A percentile compares a stretch with the other conserved stretches of the same genome.
Conservation (phyloP, 1,284 basidiomycete species). For the Rhodotorula sp. region DNA sequence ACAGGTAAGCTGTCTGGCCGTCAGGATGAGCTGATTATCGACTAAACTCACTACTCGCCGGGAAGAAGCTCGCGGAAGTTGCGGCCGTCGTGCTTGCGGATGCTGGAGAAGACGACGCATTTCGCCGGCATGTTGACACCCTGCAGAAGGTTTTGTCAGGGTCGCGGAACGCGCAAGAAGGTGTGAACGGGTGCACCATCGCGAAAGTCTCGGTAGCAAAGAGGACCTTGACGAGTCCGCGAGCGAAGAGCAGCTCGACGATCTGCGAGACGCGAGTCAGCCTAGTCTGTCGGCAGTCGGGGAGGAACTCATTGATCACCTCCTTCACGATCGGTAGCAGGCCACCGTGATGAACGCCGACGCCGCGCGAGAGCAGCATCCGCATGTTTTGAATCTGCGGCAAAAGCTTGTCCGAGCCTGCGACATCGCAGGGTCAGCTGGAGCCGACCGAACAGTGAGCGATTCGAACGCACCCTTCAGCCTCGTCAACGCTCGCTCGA, state of each 20-base stretch:
- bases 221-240: constrained; percentile 92
- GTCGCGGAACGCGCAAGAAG: background rate
- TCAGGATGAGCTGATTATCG: no score
- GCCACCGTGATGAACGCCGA: constrained; percentile 97
- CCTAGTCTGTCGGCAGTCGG: no score
- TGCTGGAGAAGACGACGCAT: constrained; percentile 93
- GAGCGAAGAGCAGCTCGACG: constrained; percentile 93
- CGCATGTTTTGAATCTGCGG: constrained; percentile 93
- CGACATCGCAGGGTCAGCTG: background rate
- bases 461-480: constrained; percentile 67
- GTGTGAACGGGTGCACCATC: constrained; percentile 72
- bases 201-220: constrained; percentile 99
- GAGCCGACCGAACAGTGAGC: background rate
- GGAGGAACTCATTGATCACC: constrained; percentile 51
- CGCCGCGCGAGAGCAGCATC: constrained; percentile 83
- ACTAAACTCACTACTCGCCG: constrained; percentile 46
- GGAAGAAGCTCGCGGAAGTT: constrained; percentile 71
- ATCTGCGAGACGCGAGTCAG: constrained; percentile 56
- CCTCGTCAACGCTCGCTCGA: constrained; percentile 86
- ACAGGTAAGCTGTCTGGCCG: background rate
- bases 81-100: constrained; percentile 92
- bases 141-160: constrained; percentile 52
- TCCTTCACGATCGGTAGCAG: constrained; percentile 96
- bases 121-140: constrained; percentile 99
- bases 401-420: constrained; percentile 86